Conservation (phyloP, 139 green algal genomes). For the Chlamydomonas eustigma region DNA sequence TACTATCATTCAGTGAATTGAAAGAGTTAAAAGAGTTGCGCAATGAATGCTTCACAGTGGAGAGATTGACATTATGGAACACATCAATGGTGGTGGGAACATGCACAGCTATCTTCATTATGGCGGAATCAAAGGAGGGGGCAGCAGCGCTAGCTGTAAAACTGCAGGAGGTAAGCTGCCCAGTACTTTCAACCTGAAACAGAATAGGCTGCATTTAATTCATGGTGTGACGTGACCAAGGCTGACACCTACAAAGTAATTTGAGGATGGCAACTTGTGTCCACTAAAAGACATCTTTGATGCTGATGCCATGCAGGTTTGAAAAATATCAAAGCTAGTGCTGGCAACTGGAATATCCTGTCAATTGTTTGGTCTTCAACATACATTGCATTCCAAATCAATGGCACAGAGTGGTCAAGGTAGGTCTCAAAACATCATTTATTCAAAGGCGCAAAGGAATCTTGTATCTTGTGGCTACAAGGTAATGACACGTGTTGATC, state of each 20-base stretch:
- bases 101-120: not conserved
- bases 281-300: no score
- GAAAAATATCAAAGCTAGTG: no score
- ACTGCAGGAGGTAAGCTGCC: no score
- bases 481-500: not conserved
- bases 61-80: conserved; percentile 19
- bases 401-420: no score
- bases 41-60: conserved; percentile 12
- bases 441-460: not conserved
- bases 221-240: not conserved
- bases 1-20: not conserved
- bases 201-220: no score
- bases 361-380: no score
- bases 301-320: no score
- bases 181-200: no score
- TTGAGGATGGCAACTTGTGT: no score
- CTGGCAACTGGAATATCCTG: no score
- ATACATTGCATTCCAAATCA: no score
- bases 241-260: not conserved
- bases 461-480: not conserved
- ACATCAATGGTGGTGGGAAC: not conserved
- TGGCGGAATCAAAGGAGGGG: not conserved
- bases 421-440: not conserved
- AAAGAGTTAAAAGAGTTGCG: conserved; percentile 16
- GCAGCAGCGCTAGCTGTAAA: not conserved